phyloP scores from a whole-genome alignment of 2,329 filamentous ascomycete genomes.

The Raffaelea arxii region DNA sequence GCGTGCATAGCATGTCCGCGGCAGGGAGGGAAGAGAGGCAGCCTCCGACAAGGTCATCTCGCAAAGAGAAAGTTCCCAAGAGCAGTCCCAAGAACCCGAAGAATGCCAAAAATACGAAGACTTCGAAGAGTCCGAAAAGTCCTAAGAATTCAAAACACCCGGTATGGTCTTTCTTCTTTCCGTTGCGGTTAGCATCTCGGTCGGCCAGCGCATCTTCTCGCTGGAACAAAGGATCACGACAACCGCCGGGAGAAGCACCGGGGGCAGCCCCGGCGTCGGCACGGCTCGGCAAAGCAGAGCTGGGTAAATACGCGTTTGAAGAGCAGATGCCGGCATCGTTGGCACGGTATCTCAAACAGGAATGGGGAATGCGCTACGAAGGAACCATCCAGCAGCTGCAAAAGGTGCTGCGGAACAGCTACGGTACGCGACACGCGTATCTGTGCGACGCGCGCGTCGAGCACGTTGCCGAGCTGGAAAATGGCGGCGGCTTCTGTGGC shows the following conservation, averaged over 20 bases:
- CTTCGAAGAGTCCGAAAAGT: no score
- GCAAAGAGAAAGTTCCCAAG: no score
- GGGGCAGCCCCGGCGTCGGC: neutral
- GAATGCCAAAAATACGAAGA: no score
- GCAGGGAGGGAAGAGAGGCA: no score
- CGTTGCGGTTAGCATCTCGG: no score
- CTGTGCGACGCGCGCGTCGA: constrained; percentile 66
- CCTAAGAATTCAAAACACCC: no score
- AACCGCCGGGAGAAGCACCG: neutral
- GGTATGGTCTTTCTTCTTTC: no score
- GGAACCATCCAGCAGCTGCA: constrained; percentile 53
- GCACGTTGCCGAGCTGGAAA: constrained; percentile 74
- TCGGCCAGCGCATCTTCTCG: no score
- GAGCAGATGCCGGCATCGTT: constrained; percentile 66
- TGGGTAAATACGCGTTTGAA: constrained; percentile 65
- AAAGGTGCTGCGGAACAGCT: constrained; percentile 55
- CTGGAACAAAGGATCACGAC: no score
- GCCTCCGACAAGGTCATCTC: no score
- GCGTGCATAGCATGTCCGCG: no score
- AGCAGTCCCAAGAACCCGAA: no score
- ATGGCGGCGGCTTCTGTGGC: constrained; percentile 85
- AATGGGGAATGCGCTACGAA: constrained; percentile 40
- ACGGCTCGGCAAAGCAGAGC: constrained; percentile 43
- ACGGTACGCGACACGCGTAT: constrained; percentile 59
- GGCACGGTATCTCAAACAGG: constrained; percentile 48